Percentiles rank a stretch among this genome's conserved stretches.
These are phyloP conservation scores for Quercus bicolor DNA, from an alignment of 306 rosid genomes.

Conservation along the genomic window DNA sequence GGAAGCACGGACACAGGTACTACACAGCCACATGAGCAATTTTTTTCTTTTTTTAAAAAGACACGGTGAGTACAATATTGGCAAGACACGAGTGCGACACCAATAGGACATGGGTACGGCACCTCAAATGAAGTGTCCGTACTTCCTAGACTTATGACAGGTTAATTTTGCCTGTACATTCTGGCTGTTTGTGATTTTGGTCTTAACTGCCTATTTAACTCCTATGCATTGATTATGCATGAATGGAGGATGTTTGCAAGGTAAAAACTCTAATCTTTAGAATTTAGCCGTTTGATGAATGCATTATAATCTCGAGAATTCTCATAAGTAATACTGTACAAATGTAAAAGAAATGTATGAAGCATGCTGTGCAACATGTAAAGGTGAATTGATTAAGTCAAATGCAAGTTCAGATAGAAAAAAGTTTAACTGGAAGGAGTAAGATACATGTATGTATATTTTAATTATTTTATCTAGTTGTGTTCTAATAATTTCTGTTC, in stretches of 20 bases:
- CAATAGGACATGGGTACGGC: no score
- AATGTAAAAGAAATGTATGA: neutral
- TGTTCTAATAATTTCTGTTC: no score
- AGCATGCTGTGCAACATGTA: neutral
- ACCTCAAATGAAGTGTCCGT: no score
- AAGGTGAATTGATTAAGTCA: neutral
- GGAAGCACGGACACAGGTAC: no score
- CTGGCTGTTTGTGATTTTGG: neutral
- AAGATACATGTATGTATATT: no score
- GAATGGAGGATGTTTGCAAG: neutral
- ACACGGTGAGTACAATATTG: no score
- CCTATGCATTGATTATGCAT: neutral
- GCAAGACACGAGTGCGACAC: no score
- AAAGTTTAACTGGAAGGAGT: no score
- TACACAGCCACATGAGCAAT: no score
- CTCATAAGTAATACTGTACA: neutral
- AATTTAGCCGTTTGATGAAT: neutral
- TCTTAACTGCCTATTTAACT: neutral
- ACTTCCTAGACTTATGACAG: no score
- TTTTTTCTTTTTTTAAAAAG: no score
- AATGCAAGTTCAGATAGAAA: neutral
- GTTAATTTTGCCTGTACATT: neutral
- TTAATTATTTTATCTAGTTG: no score
- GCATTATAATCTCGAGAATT: neutral
- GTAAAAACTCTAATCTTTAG: neutral